Evolutionary conservation across 2,329 filamentous ascomycete genomes (phyloP).

Genomic region (Colletotrichum tofieldiae): DNA sequence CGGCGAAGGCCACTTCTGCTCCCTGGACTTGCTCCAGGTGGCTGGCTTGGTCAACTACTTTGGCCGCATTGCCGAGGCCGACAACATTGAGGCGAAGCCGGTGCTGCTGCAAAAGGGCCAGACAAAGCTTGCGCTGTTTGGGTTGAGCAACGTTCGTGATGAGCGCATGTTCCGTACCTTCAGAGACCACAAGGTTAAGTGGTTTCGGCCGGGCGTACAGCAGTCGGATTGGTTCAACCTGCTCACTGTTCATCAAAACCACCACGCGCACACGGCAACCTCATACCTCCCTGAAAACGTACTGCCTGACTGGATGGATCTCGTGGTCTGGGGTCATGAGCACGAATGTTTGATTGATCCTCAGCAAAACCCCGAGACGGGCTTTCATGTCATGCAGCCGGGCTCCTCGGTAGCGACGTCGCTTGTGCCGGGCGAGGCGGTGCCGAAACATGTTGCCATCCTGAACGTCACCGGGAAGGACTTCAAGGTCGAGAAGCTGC

Average conservation of each 20-base stretch:
- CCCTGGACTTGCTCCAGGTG: conserved; percentile 90
- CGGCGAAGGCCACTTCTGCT: conserved; percentile 93
- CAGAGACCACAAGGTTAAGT: conserved; percentile 92
- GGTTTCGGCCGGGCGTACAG: conserved; percentile 87
- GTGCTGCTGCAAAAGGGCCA: conserved; percentile 93
- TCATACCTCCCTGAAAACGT: conserved; percentile 96
- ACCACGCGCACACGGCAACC: conserved; percentile 91
- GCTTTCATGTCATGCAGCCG: conserved; percentile 97
- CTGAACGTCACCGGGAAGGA: conserved; percentile 86
- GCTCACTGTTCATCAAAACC: conserved; percentile 96
- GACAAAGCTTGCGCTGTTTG: conserved; percentile 94
- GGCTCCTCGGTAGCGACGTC: conserved; percentile 97
- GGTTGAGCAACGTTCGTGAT: conserved; percentile 95
- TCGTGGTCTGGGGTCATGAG: conserved; percentile 97
- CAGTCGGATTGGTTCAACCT: conserved; percentile 96
- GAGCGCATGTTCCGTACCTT: conserved; percentile 96
- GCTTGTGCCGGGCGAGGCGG: conserved; percentile 89
- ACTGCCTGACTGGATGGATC: conserved; percentile 89
- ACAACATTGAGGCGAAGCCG: conserved; percentile 94
- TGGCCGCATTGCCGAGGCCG: conserved; percentile 89
- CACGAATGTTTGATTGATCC: conserved; percentile 96
- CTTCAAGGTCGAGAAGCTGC: conserved; percentile 85
- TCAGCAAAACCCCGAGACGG: conserved; percentile 84
- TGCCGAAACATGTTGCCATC: conserved; percentile 91
- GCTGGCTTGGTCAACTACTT: conserved; percentile 97